phyloP scores from a whole-genome alignment of 2,329 filamentous ascomycete genomes.

The Venturia nashicola region DNA sequence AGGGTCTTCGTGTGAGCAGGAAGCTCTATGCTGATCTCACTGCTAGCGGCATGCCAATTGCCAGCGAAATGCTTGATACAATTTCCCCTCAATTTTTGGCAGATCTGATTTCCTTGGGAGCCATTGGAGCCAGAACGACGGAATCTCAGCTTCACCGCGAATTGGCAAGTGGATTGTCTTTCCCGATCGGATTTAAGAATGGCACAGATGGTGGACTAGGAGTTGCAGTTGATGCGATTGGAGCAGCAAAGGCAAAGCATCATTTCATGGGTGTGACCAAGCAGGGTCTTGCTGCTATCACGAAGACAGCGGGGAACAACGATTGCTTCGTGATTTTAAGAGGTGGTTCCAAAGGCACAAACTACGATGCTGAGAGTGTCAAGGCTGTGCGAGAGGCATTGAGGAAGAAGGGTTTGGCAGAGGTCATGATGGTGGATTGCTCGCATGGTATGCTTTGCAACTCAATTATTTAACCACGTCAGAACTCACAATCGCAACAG shows the following conservation, averaged over 20 bases:
- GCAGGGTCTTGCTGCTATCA: slow-evolving; percentile 90
- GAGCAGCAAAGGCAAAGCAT: slow-evolving; percentile 65
- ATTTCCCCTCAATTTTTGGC: slow-evolving; percentile 97
- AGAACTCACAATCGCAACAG: slow-evolving; percentile 27
- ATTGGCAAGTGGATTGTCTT: slow-evolving; percentile 85
- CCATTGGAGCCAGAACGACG: slow-evolving; percentile 90
- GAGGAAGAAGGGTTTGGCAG: slow-evolving; percentile 67
- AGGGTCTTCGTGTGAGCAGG: slow-evolving; percentile 82
- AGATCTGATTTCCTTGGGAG: slow-evolving; percentile 88
- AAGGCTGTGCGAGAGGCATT: slow-evolving; percentile 66
- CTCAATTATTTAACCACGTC: not conserved
- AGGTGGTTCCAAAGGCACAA: slow-evolving; percentile 82
- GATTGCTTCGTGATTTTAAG: slow-evolving; percentile 95
- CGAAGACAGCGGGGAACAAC: slow-evolving; percentile 83
- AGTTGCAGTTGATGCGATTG: slow-evolving; percentile 93
- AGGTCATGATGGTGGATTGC: slow-evolving; percentile 96
- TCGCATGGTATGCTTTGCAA: slow-evolving; percentile 59
- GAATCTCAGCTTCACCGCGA: slow-evolving; percentile 95
- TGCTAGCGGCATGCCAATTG: slow-evolving; percentile 78
- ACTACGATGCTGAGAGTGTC: slow-evolving; percentile 82
- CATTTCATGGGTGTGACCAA: slow-evolving; percentile 99
- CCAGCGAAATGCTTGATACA: slow-evolving; percentile 96
- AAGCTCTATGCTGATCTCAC: slow-evolving; percentile 91
- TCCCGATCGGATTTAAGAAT: slow-evolving; percentile 99
- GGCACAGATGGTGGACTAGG: slow-evolving; percentile 86